Base-by-base conservation (phyloP, 1,139 yeast genomes). In the Zygotorulaspora mrakii region DNA sequence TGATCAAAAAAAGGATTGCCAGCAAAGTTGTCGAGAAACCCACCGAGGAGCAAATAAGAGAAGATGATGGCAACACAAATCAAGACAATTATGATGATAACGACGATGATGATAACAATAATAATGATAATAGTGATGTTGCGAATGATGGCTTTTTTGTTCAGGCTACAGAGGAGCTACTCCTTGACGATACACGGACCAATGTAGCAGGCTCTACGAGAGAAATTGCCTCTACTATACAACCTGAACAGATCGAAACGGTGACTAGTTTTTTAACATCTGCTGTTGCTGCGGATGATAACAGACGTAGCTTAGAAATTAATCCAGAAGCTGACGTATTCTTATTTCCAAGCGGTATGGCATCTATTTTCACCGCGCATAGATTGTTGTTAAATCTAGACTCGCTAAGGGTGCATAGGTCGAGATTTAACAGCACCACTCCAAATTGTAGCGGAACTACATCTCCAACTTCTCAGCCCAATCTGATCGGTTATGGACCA, bases 261-360 rank as follows among this genome's bases (percentile, higher is more conserved):
- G 26, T 14, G 8, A 29, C 26, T 9, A 13, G 14, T n/a, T n/a
- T n/a, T n/a, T n/a, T n/a, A n/a, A 17, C 39, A 10, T 14, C 34
- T 8, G 34, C 24, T 3, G 13, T 30, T 11, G 13, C 17, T 10
- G 39, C 12, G 14, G 33, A 28, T 22, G 36, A 28, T 11, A 31
- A 47, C 10, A 24, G 39, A 54, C 56, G 37, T 49, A 58, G 46
- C 11, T 25, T 42, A 30, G 45, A 45, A 21, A 49, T 37, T 3
- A 53, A 55, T 35, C 54, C 61, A 1, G 54, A 54, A 5, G 54
- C 48, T 7, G 95, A 89, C 56, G 94, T 91, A 1, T 88, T 76
- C 57, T 69, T 94, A 41, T 88, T 74, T 55, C 94, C 96, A 9
- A 72, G 89, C 1, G 98, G 98, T 11, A 91, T 91, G 97, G 83